Base-by-base conservation (phyloP, 495 filamentous ascomycete species). In the Evansstolkia leycettana region DNA sequence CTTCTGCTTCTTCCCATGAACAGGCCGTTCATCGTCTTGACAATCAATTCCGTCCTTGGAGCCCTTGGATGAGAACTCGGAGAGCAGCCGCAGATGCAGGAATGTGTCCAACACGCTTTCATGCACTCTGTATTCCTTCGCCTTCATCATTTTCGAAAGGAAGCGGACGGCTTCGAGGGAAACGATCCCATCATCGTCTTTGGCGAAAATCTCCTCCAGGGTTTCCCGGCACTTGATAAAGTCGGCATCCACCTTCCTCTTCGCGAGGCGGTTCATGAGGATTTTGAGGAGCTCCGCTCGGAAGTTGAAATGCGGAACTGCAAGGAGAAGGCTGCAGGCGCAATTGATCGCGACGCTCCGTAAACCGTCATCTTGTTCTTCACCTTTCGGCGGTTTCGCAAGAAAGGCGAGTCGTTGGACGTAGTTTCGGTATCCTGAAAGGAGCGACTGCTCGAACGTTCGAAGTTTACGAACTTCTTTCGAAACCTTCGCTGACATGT, bases 261-360 rank as follows among this genome's bases (percentile, higher is more conserved):
- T 64, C 45, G 84, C 83, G 7, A 96, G 66, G 35, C 87, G 88
- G 43, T 79, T 77, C 23, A 94, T 75, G 20, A 98, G 48, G 27
- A 96, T 85, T 60, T 82, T 82, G 25, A 96, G 56, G 17, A 98
- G 62, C 19, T 96, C 92, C 18, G 65, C 67, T 6, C 92, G 73
- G 57, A 90, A 94, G 60, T 98, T 98, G 73, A 98, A 98, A 61
- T 98, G 92, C 8, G 90, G 84, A 4, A 94, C 84, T 1, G 76
- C 62, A 9, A 73, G 63, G 20, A 98, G 62, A 12, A 96, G 69
- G 18, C 64, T 76, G 50, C 84, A 89, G 6, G 81, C 82, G 53
- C 92, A 96, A 12, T 72, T 76, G 33, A 94, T 81, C 2, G 90
- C 90, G 10, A 93, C 65, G 35, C 64, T 78, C 29, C 75, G 66